phyloP scores from a whole-genome alignment of 108 stramenopile genomes.

The Cyclostephanos invisitatus region DNA sequence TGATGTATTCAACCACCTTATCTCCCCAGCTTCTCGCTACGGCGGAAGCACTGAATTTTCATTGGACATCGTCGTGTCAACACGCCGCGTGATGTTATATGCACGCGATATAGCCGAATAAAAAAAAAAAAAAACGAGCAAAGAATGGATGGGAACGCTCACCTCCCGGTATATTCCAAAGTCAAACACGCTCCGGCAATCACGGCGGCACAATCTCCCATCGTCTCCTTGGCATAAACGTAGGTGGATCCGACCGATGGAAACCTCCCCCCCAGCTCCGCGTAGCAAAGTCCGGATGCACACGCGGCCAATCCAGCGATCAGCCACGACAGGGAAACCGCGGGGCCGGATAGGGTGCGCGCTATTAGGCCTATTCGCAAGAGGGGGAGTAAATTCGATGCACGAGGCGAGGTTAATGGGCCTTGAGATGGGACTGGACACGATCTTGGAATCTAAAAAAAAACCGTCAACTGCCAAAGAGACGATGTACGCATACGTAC shows the following conservation, averaged over 20 bases:
- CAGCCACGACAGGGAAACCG: slow-evolving; percentile 57
- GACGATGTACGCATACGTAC: background rate
- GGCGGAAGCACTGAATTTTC: slow-evolving; percentile 50
- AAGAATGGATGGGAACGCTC: background rate
- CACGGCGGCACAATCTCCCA: slow-evolving; percentile 67
- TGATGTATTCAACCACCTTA: slow-evolving; percentile 62
- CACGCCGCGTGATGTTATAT: too few species aligned
- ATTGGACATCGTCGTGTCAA: slow-evolving; percentile 22
- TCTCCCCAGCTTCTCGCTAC: slow-evolving; percentile 81
- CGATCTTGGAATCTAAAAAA: background rate
- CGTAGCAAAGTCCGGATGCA: slow-evolving; percentile 62
- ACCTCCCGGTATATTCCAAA: slow-evolving; percentile 47
- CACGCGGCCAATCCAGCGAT: slow-evolving; percentile 64
- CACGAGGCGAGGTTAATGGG: background rate
- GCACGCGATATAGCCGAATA: too few species aligned
- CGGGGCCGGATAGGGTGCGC: slow-evolving; percentile 54
- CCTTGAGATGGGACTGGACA: background rate
- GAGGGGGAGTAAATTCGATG: background rate
- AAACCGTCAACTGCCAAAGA: background rate
- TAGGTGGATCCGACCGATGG: slow-evolving; percentile 52
- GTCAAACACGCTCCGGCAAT: slow-evolving; percentile 68
- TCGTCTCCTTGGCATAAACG: slow-evolving; percentile 43
- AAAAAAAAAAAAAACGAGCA: too few species aligned
- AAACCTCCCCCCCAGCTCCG: slow-evolving; percentile 61
- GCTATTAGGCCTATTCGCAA: slow-evolving; percentile 54